Conservation (phyloP, 2,329 filamentous ascomycete species). For the Nectriaceae sp. region DNA sequence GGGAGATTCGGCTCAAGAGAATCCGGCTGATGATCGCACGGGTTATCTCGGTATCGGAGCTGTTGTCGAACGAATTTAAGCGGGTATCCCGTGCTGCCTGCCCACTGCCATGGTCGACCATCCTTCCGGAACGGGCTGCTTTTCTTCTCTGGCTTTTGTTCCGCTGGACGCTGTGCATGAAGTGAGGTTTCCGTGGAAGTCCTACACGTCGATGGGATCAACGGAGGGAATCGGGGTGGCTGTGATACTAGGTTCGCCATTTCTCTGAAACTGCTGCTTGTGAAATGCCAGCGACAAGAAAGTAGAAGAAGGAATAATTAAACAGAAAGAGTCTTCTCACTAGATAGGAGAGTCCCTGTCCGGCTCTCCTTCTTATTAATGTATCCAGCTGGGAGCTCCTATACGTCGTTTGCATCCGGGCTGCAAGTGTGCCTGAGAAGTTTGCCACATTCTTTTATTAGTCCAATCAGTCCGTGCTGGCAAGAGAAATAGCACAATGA, state of each 20-base stretch:
- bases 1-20: background rate
- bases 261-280: background rate
- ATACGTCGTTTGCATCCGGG: no score
- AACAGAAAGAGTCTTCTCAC: no score
- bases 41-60: constrained; percentile 9
- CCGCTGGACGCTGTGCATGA: no score
- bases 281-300: background rate
- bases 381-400: no score
- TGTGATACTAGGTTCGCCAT: background rate
- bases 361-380: no score
- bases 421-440: no score
- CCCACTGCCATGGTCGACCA: constrained; percentile 5
- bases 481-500: no score
- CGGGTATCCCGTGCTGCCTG: constrained; percentile 22
- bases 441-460: no score
- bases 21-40: background rate
- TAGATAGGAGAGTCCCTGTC: no score
- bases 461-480: no score
- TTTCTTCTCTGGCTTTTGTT: background rate
- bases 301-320: no score
- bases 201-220: background rate
- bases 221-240: background rate
- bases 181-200: background rate
- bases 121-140: background rate
- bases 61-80: constrained; percentile 8